A percentile compares a stretch with the other conserved stretches of the same genome.
phyloP scores from a whole-genome alignment of 371 early-diverging fungal genomes.

The Circinella umbellata region DNA sequence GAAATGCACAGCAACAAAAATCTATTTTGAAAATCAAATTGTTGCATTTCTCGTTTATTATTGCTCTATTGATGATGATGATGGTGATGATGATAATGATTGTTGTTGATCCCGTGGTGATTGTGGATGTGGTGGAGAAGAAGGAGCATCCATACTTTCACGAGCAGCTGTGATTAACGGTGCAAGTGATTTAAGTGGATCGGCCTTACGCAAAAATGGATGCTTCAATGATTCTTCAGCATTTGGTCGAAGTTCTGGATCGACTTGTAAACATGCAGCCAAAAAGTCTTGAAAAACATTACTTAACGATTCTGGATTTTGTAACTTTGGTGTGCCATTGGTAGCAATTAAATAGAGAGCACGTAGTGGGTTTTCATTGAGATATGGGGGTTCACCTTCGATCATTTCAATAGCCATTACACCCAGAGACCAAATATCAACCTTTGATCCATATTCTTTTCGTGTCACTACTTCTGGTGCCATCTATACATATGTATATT shows the following conservation, averaged over 20 bases:
- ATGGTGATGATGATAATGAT: too few relatives aligned
- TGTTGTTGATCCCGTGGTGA: not conserved
- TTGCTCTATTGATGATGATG: too few relatives aligned
- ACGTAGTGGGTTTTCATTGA: slow-evolving; percentile 85
- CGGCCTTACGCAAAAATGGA: slow-evolving; percentile 87
- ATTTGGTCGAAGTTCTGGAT: slow-evolving; percentile 81
- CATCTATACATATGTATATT: slow-evolving; percentile 59
- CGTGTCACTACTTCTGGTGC: slow-evolving; percentile 96
- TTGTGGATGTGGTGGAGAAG: not conserved
- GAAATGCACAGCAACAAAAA: too few relatives aligned
- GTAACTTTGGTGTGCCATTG: slow-evolving; percentile 92
- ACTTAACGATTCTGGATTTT: slow-evolving; percentile 84
- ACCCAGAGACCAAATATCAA: slow-evolving; percentile 99
- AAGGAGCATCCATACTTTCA: slow-evolving; percentile 37
- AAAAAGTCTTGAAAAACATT: slow-evolving; percentile 84
- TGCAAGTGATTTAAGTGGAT: slow-evolving; percentile 80
- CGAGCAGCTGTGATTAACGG: slow-evolving; percentile 90
- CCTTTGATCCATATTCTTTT: slow-evolving; percentile 87
- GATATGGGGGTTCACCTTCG: slow-evolving; percentile 96
- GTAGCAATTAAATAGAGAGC: slow-evolving; percentile 95
- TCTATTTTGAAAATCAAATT: too few relatives aligned
- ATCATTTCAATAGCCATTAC: slow-evolving; percentile 96
- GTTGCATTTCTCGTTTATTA: too few relatives aligned
- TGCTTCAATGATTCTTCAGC: slow-evolving; percentile 81
- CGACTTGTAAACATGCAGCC: slow-evolving; percentile 78